phyloP scores from a whole-genome alignment of 2,329 filamentous ascomycete species.

The Graphiopsis chlorocephala region DNA sequence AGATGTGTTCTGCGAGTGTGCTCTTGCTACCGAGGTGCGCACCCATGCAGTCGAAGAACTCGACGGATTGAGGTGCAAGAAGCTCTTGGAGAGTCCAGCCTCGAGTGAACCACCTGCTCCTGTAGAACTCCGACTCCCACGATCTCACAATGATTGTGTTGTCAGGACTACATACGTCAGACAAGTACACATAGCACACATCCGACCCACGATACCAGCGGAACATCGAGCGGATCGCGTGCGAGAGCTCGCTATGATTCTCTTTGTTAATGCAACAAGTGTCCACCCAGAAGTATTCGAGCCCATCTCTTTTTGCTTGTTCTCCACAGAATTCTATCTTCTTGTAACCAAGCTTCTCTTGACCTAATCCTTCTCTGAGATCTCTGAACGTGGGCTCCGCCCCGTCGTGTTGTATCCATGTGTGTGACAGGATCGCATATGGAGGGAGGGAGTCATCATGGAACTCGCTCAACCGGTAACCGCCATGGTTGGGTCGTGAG shows the following conservation, averaged over 20 bases:
- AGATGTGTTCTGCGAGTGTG: slow-evolving; percentile 22
- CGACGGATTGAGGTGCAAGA: not conserved
- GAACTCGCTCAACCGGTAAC: not conserved
- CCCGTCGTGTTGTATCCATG: not conserved
- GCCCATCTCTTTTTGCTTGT: slow-evolving; percentile 12
- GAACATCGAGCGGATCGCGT: slow-evolving; percentile 14
- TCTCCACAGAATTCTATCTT: not conserved
- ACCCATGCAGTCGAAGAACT: not conserved
- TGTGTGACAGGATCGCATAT: not conserved
- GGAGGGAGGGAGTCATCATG: not conserved
- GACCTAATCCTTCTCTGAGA: not conserved
- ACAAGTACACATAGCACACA: slow-evolving; percentile 20
- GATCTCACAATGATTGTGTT: not conserved
- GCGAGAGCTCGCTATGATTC: slow-evolving; percentile 12
- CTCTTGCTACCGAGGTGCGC: slow-evolving; percentile 21
- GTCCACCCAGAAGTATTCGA: slow-evolving; percentile 20
- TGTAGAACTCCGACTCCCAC: not conserved
- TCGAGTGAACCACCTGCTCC: not conserved
- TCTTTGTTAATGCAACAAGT: slow-evolving; percentile 22
- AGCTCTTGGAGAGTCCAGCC: not conserved
- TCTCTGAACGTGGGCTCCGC: not conserved
- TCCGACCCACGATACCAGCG: not conserved
- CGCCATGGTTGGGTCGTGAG: not conserved
- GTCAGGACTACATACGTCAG: not conserved
- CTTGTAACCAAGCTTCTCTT: not conserved